Evolutionary conservation across 2,329 filamentous ascomycete species (phyloP), one percentile per base, ranked within the genome.

Genomic region (Madurella mycetomatis): DNA sequence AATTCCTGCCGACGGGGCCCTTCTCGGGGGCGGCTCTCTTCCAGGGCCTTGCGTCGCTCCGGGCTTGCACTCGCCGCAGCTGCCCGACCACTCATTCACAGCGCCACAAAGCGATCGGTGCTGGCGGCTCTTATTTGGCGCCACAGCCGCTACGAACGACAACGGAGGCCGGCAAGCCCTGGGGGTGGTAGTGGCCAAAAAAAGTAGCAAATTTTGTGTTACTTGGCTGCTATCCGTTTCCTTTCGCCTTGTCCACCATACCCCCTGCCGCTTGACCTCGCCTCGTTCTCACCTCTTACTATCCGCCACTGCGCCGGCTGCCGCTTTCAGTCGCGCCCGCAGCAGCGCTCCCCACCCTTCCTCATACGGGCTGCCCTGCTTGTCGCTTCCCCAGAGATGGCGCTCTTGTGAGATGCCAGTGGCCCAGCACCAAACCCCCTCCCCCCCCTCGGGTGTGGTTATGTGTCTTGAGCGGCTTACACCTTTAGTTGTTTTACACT

Each of bases 401-500:
- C 57, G 58, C 55, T 54, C 52, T 49, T 60, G 55, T 65, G 63
- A 65, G 60, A 59, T 54, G 56, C 48, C 59, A 47, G 54, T 47
- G 42, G 52, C 53, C 55, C 52, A 51, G 49, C 55, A 56, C 58
- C 47, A 44, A 51, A 48, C 54, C 53, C 55, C 52, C 52, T 34
- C 32, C 48, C 50, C 40, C 47, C 47, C 46, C 40, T 39, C 46
- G 44, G 43, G 50, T 42, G 48, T 54, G 51, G 42, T 43, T 53
- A 25, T 59, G 49, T 11, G 45, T 51, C 41, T 55, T 49, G 56
- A 58, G 48, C 48, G 49, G 52, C 53, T 57, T 50, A 42, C 52
- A 53, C 52, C 54, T 60, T 41, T 41, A n/a, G 50, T 51, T 51
- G 43, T 45, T 54, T 51, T 56, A 44, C 51, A 43, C 39, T 18